Conservation (phyloP, 768 basidiomycete genomes). For the Auriculariales sp. region DNA sequence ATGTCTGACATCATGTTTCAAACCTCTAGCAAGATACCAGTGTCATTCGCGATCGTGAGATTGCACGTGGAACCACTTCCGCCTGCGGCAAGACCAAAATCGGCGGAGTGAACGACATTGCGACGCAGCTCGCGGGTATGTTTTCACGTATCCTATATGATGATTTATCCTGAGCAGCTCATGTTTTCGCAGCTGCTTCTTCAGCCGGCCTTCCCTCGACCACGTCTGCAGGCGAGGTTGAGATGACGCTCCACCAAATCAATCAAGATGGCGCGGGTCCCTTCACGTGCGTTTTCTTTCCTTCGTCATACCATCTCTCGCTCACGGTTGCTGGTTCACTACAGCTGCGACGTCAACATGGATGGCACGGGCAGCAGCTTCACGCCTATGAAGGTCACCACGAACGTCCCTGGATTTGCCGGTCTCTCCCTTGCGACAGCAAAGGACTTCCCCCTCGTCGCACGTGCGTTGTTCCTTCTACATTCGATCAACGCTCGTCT, state of each 20-base stretch:
- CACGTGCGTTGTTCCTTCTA: slow-evolving; percentile 4
- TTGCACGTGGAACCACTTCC: slow-evolving; percentile 8
- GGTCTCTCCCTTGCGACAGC: slow-evolving; percentile 5
- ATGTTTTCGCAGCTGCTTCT: slow-evolving; percentile 5
- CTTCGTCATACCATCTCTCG: not conserved
- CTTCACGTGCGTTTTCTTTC: not conserved
- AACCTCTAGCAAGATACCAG: slow-evolving; percentile 7
- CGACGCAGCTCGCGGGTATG: slow-evolving; percentile 7
- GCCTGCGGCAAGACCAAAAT: slow-evolving; percentile 15
- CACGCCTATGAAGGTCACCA: slow-evolving; percentile 10
- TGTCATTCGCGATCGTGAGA: slow-evolving; percentile 8
- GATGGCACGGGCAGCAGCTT: slow-evolving; percentile 13
- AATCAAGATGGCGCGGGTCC: slow-evolving; percentile 18
- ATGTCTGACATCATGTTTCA: not conserved
- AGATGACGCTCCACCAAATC: slow-evolving; percentile 15
- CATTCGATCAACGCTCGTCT: not conserved
- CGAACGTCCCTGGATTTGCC: slow-evolving; percentile 12
- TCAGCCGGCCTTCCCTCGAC: slow-evolving; percentile 13
- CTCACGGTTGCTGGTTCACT: slow-evolving; percentile 4
- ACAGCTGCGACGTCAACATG: slow-evolving; percentile 14
- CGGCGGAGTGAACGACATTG: slow-evolving; percentile 13
- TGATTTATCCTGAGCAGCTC: not conserved
- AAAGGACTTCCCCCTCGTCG: slow-evolving; percentile 9
- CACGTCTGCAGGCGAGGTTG: slow-evolving; percentile 12
- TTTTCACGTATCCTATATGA: not conserved